Evolutionary conservation across 2,329 filamentous ascomycete species (phyloP).

Genomic region (Aureobasidium sp.): DNA sequence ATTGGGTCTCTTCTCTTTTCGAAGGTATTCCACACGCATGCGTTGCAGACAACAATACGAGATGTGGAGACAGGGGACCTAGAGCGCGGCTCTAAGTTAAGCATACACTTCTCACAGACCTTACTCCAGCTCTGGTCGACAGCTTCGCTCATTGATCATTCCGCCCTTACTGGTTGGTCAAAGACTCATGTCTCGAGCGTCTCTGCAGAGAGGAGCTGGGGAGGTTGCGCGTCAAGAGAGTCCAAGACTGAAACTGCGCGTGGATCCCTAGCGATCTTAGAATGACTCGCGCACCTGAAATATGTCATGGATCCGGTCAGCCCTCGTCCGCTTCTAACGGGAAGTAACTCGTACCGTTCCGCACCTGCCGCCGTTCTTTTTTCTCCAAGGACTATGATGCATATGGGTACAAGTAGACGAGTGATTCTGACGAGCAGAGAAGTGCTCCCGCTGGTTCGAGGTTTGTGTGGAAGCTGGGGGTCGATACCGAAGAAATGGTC

Average conservation of each 20-base stretch:
- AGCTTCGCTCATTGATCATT: too few species aligned
- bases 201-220: background rate
- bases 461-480: background rate
- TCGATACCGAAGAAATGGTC: background rate
- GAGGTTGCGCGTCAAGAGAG: background rate
- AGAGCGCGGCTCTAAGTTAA: background rate
- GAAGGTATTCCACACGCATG: background rate
- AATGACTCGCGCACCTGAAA: background rate
- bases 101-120: background rate
- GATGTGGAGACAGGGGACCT: background rate
- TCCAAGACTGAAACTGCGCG: background rate
- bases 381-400: background rate
- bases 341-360: conserved; percentile 6
- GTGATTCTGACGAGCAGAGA: background rate
- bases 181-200: background rate
- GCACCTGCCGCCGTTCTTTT: background rate
- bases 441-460: background rate
- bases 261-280: background rate
- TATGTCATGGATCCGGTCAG: background rate
- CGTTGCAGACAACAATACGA: background rate
- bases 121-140: background rate
- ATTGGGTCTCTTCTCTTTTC: background rate
- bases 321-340: background rate
- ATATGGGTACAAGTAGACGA: background rate
- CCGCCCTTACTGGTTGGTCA: background rate